Evolutionary conservation across 2,329 filamentous ascomycete species (phyloP).

Genomic region (Amauroascus verrucosus): DNA sequence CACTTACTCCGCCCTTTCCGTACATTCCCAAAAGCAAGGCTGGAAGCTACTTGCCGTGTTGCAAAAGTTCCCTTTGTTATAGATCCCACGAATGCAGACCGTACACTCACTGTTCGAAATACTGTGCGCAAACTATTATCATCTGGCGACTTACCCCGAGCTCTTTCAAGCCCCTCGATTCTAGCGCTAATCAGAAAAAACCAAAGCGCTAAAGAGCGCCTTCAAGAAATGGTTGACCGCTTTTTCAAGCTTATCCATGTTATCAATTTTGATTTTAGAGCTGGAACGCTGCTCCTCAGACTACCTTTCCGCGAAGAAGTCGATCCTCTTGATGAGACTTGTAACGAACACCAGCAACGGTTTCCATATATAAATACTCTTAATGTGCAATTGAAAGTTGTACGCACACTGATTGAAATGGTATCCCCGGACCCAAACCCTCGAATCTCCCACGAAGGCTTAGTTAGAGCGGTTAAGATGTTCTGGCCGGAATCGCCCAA

Average conservation of each 20-base stretch:
- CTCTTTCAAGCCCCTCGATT: conserved; percentile 56
- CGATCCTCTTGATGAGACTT: conserved; percentile 7
- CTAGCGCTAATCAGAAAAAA: conserved; percentile 50
- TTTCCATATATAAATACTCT: conserved; percentile 1
- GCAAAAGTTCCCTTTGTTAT: conserved; percentile 65
- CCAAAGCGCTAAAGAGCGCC: conserved; percentile 33
- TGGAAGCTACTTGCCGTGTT: conserved; percentile 57
- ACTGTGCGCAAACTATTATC: conserved; percentile 60
- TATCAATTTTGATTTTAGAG: conserved; percentile 24
- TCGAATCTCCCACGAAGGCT: conserved; percentile 35
- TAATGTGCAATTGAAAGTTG: conserved; percentile 34
- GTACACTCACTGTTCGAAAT: conserved; percentile 68
- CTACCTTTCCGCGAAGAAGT: conserved; percentile 20
- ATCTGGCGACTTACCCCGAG: conserved; percentile 53
- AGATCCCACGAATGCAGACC: conserved; percentile 72
- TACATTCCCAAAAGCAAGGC: conserved; percentile 54
- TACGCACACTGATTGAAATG: conserved; percentile 42
- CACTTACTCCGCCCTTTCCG: conserved; percentile 32
- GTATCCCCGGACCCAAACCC: conserved; percentile 38
- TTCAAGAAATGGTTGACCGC: conserved; percentile 45
- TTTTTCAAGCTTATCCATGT: conserved; percentile 38
- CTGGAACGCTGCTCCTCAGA: conserved; percentile 27
- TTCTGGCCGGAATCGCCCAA: background rate
- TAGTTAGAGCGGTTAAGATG: background rate
- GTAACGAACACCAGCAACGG: conserved; percentile 13